Conservation (phyloP, 2,329 filamentous ascomycete genomes). For the Penicillium sp. region DNA sequence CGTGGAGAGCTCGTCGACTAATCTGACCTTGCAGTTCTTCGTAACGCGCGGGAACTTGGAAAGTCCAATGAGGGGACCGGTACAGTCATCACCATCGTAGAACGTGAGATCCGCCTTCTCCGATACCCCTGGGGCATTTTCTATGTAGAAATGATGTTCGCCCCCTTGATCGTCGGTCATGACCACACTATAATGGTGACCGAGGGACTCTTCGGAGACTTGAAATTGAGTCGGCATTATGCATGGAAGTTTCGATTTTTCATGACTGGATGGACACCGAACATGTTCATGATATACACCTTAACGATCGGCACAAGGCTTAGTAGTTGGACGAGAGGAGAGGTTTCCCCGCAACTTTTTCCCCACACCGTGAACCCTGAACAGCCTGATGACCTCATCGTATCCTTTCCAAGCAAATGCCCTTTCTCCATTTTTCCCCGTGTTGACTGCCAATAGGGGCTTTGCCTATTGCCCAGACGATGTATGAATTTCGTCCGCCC, state of each 20-base stretch:
- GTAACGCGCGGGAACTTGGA: conserved; percentile 5
- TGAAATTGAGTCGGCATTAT: conserved; percentile 3
- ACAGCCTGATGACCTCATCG: too few relatives aligned
- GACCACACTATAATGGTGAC: conserved; percentile 4
- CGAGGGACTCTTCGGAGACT: conserved; percentile 3
- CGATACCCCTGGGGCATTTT: conserved; percentile 2
- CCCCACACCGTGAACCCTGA: neutral
- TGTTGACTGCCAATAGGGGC: too few relatives aligned
- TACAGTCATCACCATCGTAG: neutral
- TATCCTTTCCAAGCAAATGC: too few relatives aligned
- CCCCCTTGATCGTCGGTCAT: neutral
- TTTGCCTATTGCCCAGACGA: too few relatives aligned
- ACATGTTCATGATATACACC: too few relatives aligned
- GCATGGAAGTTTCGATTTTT: neutral
- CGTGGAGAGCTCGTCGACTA: neutral
- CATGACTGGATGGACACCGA: too few relatives aligned
- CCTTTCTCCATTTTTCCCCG: too few relatives aligned
- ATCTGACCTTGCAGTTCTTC: conserved; percentile 2
- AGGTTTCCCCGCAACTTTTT: neutral
- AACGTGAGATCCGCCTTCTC: conserved; percentile 1
- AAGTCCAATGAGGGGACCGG: neutral
- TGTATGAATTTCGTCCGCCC: too few relatives aligned
- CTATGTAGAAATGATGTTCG: conserved; percentile 3
- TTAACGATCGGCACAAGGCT: neutral
- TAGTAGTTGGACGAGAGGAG: too few relatives aligned